Percentiles rank a stretch among this genome's conserved stretches.
phyloP scores from a whole-genome alignment of 164 flowering plant species.

The Cinnamomum micranthum region DNA sequence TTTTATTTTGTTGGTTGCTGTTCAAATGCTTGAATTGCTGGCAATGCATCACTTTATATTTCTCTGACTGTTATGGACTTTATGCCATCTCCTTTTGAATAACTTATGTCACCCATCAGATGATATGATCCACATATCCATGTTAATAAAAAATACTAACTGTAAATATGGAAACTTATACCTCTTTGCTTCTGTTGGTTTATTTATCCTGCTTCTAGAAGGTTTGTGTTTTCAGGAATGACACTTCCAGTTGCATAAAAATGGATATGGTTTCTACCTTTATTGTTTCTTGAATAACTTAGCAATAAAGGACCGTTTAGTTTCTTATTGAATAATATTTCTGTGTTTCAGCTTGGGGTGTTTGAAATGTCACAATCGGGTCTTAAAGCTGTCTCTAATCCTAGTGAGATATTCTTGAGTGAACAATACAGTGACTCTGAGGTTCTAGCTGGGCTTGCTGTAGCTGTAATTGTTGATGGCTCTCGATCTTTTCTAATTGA shows the following conservation, averaged over 20 bases:
- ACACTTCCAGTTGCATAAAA: too few species aligned
- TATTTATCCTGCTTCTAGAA: too few species aligned
- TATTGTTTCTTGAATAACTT: neutral
- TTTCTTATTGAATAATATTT: neutral
- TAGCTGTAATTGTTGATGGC: constrained; percentile 87
- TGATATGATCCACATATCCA: neutral
- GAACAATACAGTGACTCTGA: constrained; percentile 65
- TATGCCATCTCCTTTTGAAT: too few species aligned
- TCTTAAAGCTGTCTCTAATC: constrained; percentile 72
- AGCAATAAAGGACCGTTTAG: neutral
- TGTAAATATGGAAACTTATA: neutral
- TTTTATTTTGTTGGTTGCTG: too few species aligned
- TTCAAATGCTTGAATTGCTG: too few species aligned
- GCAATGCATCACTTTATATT: too few species aligned
- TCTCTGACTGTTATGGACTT: neutral
- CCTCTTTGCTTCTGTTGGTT: too few species aligned
- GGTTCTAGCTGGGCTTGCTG: constrained; percentile 80
- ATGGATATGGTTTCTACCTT: neutral
- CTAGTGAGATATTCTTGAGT: constrained; percentile 79
- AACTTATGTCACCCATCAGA: neutral
- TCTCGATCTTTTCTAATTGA: constrained; percentile 84
- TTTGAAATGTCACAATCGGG: constrained; percentile 88
- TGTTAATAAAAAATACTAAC: neutral
- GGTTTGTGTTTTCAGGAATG: too few species aligned
- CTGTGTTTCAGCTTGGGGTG: constrained; percentile 73